Evolutionary conservation across 2,329 filamentous ascomycete species (phyloP), one percentile per base, ranked within the genome.

Genomic region (Claviceps humidiphila): DNA sequence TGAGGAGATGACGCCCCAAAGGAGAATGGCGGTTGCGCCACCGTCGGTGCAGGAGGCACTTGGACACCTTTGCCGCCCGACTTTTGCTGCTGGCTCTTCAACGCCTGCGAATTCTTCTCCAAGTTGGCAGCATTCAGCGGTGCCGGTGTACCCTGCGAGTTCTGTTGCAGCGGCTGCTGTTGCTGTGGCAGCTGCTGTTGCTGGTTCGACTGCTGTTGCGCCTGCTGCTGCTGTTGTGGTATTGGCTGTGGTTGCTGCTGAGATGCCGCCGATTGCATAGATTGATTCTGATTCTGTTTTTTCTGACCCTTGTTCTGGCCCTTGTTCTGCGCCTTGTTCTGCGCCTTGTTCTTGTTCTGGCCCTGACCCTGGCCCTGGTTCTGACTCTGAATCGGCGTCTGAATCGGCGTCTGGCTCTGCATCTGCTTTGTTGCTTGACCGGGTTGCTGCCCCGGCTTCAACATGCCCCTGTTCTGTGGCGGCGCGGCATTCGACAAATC

Each of bases 1-100:
- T 80, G 76, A 37, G 81, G 80, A 5, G 80, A 82, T 8, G 71
- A 67, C 17, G 71, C 74, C 13, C 74, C 74, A 53, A 82, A 73
- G 26, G 70, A 66, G 62, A 80, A 81, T 0, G 79, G 79, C 16
- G 78, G 74, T 56, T 81, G 77, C 14, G 73, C 60, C 1, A 74
- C 74, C 0, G 77, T 82, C 16, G 80, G 79, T 9, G 80, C 78
- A 13, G 77, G 71, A 3, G 79, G 78, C 0, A 74, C 66, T 55
- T 76, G 73, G 8, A 68, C 70, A 8, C 66, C 66, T 60, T 75
- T 78, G 61, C 69, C 74, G 38, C 57, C 50, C 26, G 54, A 52
- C 53, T 68, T 70, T 22, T 66, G 60, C 49, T 66, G 60, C 49
- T 60, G 58, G 52, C 72, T 72, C 58, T 62, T 74, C 53, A 73